Base-by-base conservation (phyloP, 2,329 filamentous ascomycete genomes). In the Diaporthe australafricana region DNA sequence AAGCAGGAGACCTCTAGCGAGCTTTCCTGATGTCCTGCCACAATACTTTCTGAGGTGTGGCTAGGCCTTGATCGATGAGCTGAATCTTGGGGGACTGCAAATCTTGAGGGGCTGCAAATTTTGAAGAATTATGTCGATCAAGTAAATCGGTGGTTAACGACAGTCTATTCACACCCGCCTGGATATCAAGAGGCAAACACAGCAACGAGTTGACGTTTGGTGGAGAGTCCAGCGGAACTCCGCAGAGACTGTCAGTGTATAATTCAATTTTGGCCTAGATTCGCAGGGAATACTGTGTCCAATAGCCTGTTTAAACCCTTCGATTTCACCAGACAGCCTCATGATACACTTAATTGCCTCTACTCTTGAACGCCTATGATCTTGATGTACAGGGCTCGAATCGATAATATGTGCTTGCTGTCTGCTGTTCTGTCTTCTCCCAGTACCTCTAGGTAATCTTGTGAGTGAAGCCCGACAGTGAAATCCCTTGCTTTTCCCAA, bases 401-500 rank as follows among this genome's bases (percentile, higher is more conserved):
- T 42, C 56, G 67, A 60, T 30, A 60, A 25, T 30, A 55, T 50
- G n/a, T 42, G 35, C 42, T 62, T 42, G 35, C 42, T 62, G 65
- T 20, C 53, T 38, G 38, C 22, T 62, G 32, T 60, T 63, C 25
- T 50, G 48, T 56, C 50, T 55, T 48, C 47, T 48, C 65, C 55
- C 70, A 69, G 25, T 22, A 35, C 17, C 27, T 72, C 55, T 42
- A 38, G 56, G 63, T 55, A 71, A 65, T 63, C 38, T 69, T 53
- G 38, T 35, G 45, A 70, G 42, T 40, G 56, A 68, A 70, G 45
- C 57, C 57, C 68, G 27, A 73, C 55, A 69, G 35, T 47, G 32
- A 56, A 73, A 57, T 56, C 63, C 68, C 48, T 77, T 78, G 57
- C 79, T 76, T 30, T 83, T 74, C 20, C 79, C 81, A 35, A 62